phyloP scores from a whole-genome alignment of 2,329 filamentous ascomycete genomes.

The Cercospora canescens region DNA sequence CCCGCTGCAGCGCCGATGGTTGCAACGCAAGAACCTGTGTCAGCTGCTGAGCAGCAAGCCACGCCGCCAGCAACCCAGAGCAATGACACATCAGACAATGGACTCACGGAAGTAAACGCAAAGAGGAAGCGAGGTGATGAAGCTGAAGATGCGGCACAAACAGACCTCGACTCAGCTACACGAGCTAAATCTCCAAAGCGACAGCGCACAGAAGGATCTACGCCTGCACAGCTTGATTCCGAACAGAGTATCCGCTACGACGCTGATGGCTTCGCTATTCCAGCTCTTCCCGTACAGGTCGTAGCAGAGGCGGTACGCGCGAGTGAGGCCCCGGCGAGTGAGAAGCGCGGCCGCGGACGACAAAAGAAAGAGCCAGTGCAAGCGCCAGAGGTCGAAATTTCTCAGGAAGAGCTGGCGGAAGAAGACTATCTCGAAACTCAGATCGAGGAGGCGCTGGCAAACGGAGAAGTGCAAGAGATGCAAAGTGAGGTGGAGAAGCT shows the following conservation, averaged over 20 bases:
- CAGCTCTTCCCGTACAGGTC: constrained; percentile 27
- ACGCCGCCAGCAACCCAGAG: constrained; percentile 17
- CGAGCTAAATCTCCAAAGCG: constrained; percentile 23
- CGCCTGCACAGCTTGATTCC: background rate
- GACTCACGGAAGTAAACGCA: background rate
- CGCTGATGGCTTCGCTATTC: constrained; percentile 45
- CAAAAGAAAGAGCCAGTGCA: constrained; percentile 33
- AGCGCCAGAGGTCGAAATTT: constrained; percentile 36
- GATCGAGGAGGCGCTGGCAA: constrained; percentile 39
- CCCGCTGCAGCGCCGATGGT: constrained; percentile 12
- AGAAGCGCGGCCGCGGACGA: constrained; percentile 36
- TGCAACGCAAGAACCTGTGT: background rate
- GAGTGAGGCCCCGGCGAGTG: constrained; percentile 14
- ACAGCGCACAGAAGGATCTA: constrained; percentile 12
- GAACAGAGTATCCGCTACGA: constrained; percentile 34
- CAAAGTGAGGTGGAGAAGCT: constrained; percentile 33
- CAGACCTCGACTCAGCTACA: constrained; percentile 5
- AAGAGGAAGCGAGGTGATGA: constrained; percentile 23
- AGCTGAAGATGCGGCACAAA: constrained; percentile 13
- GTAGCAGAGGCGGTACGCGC: background rate
- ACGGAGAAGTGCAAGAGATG: constrained; percentile 32
- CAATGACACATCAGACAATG: background rate
- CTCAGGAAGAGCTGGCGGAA: constrained; percentile 48
- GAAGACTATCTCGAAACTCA: constrained; percentile 50
- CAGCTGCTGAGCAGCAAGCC: background rate